Evolutionary conservation across 352 stramenopile genomes (phyloP), one percentile per base, ranked within the genome.

Genomic region (Globisporangium uncinulatum): DNA sequence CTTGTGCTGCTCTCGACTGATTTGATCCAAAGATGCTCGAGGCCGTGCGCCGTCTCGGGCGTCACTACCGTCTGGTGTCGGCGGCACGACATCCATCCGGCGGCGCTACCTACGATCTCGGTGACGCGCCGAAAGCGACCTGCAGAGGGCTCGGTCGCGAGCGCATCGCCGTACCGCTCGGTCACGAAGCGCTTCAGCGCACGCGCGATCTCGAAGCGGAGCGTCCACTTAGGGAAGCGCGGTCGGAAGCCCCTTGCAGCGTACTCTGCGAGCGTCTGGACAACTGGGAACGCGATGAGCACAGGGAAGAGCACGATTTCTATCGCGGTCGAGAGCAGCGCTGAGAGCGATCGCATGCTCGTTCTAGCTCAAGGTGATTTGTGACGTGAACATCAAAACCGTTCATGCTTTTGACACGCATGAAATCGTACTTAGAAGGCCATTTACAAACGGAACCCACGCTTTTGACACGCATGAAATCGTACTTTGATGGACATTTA

Each of bases 191-290:
- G 63, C 37, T 71, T 65, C 29, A 77, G 44, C 1, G 65, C 55
- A n/a, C 65, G 57, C 29, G 74, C 43, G 9, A 77, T 10, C 39
- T 77, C 69, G 43, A 77, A 80, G n/a, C 62, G 56, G n/a, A 80
- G 57, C n/a, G 71, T 68, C 71, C 71, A 80, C 32, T 65, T 64
- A 0, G 63, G 63, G 42, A 43, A 62, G 9, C 57, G 47, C 34
- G 60, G 60, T 32, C 8, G 48, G 52, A 32, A 64, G 19, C 58
- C 51, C 13, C 58, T 19, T 1, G 7, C 34, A 0, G 36, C 31
- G 43, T 54, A 64, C 36, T 21, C 19, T 29, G 42, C 31, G 32
- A 64, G 42, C 13, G 58, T 59, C 49, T 47, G 51, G 50, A 53
- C 19, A 49, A 53, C 20, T 48, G 51, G 24, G 47, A 59, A 21